Conservation (phyloP, 2,329 filamentous ascomycete genomes). For the Penicillium sp. region DNA sequence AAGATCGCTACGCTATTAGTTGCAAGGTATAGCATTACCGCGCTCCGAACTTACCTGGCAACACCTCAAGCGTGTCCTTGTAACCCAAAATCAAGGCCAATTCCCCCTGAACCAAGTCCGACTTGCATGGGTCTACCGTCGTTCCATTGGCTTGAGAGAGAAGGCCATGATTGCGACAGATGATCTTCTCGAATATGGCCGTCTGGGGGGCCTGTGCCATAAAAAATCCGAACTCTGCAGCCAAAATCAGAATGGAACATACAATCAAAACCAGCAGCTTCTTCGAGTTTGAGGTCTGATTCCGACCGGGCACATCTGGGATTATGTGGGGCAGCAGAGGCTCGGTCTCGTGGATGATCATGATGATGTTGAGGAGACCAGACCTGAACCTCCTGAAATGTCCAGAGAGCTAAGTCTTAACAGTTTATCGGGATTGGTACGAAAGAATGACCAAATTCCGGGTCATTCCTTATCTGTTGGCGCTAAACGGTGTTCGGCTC, state of each 20-base stretch:
- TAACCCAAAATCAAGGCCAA: slow-evolving; percentile 28
- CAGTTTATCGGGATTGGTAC: neutral
- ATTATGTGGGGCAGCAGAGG: slow-evolving; percentile 6
- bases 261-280: slow-evolving; percentile 16
- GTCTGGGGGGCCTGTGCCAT: slow-evolving; percentile 24
- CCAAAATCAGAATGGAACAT: slow-evolving; percentile 16
- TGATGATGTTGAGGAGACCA: neutral
- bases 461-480: neutral
- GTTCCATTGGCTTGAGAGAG: slow-evolving; percentile 4
- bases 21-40: neutral
- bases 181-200: slow-evolving; percentile 26
- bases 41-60: slow-evolving; percentile 18
- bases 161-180: slow-evolving; percentile 22
- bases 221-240: slow-evolving; percentile 21
- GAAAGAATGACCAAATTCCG: neutral
- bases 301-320: neutral
- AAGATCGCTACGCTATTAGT: slow-evolving; percentile 20
- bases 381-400: neutral
- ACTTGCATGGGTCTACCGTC: slow-evolving; percentile 24
- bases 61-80: slow-evolving; percentile 23
- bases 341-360: slow-evolving; percentile 4
- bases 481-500: neutral
- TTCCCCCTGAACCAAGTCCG: slow-evolving; percentile 29
- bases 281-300: slow-evolving; percentile 3
- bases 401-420: neutral